A percentile compares a stretch with the other conserved stretches of the same genome.
Evolutionary conservation across 371 early-diverging fungal species (phyloP).

Genomic region (Mortierella sp.): DNA sequence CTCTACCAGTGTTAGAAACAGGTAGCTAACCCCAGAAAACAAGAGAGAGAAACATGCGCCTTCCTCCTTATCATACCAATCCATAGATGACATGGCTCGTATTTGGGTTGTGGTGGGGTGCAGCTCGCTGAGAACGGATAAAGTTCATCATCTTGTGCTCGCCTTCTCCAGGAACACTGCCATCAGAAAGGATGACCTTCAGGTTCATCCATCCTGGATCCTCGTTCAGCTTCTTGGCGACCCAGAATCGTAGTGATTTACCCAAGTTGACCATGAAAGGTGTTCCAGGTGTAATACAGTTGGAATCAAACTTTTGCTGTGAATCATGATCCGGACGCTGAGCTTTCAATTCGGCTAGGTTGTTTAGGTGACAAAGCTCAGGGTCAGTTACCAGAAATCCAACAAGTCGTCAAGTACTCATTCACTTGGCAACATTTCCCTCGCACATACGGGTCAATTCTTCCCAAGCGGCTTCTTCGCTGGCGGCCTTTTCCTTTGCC

Average conservation of each 20-base stretch:
- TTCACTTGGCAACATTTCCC: no score
- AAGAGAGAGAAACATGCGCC: background rate
- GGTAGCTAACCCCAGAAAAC: background rate
- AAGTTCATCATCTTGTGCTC: constrained; percentile 96
- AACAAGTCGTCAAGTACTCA: no score
- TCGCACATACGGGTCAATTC: constrained; percentile 76
- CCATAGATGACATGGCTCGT: constrained; percentile 97
- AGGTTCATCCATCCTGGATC: constrained; percentile 93
- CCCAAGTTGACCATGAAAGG: constrained; percentile 98
- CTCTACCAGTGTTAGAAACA: no score
- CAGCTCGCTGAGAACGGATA: constrained; percentile 87
- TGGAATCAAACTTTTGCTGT: constrained; percentile 91
- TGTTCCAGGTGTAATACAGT: constrained; percentile 99
- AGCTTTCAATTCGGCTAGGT: constrained; percentile 56
- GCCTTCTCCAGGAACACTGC: constrained; percentile 99
- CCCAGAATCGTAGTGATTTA: constrained; percentile 86
- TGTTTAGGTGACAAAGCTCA: background rate
- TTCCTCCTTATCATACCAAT: constrained; percentile 60
- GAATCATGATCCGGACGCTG: constrained; percentile 65
- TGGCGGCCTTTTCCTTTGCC: constrained; percentile 78
- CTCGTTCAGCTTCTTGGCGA: constrained; percentile 87
- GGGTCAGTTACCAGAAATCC: no score
- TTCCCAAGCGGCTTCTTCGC: constrained; percentile 71
- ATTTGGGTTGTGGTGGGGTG: constrained; percentile 86
- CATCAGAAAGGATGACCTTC: constrained; percentile 94